phyloP scores from a whole-genome alignment of 306 rosid species.

The Pterocarpus macrocarpus region DNA sequence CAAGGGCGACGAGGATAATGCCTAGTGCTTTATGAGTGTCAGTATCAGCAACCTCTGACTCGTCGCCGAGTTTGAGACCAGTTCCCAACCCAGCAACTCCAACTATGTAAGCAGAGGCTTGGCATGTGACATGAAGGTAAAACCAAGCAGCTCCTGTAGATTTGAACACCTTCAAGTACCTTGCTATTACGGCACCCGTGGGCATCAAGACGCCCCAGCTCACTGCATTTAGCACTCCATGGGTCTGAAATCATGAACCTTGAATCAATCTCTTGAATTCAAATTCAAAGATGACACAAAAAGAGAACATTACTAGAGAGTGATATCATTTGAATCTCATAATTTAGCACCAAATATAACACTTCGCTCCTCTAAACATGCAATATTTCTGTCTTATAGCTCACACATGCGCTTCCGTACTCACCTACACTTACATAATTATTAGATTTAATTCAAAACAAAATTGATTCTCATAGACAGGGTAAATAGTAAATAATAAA shows the following conservation, averaged over 20 bases:
- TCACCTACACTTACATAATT: too few relatives aligned
- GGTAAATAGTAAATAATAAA: too few relatives aligned
- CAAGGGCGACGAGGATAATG: constrained; percentile 66
- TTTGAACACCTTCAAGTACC: constrained; percentile 82
- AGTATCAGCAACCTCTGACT: constrained; percentile 51
- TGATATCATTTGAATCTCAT: too few relatives aligned
- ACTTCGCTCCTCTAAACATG: too few relatives aligned
- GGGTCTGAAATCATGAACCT: constrained; percentile 59
- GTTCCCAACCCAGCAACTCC: constrained; percentile 89
- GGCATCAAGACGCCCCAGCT: constrained; percentile 92
- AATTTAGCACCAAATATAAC: too few relatives aligned
- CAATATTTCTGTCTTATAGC: too few relatives aligned
- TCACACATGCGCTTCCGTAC: too few relatives aligned
- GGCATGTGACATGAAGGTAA: constrained; percentile 84
- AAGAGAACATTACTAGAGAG: background rate
- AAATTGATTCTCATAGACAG: too few relatives aligned
- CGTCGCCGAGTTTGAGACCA: constrained; percentile 82
- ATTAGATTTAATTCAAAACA: too few relatives aligned
- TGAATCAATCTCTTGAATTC: background rate
- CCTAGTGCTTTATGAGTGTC: constrained; percentile 67
- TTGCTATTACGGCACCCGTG: constrained; percentile 72
- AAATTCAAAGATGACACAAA: background rate
- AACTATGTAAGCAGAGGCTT: constrained; percentile 76
- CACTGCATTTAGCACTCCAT: constrained; percentile 77
- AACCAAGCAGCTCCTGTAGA: constrained; percentile 94